A percentile compares a stretch with the other conserved stretches of the same genome.
Evolutionary conservation across 1,284 basidiomycete genomes (phyloP).

Genomic region (Sanghuangporus sanghuang): DNA sequence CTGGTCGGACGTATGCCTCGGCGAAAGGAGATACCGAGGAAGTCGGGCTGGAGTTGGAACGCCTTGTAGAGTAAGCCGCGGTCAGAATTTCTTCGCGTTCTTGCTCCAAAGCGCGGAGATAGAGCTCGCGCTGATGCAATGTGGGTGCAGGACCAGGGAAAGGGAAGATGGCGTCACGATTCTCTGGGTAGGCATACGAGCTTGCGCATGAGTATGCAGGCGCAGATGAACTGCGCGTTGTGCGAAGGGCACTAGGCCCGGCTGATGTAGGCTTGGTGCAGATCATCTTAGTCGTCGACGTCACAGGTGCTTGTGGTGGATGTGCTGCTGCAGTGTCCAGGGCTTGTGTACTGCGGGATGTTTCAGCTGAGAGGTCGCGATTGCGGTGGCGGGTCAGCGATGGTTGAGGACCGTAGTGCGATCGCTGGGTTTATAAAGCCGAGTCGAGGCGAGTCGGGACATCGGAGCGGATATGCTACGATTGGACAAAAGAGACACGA

Average conservation of each 20-base stretch:
- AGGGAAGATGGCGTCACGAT: slow-evolving; percentile 10
- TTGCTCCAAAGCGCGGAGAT: slow-evolving; percentile 15
- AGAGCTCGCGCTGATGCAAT: slow-evolving; percentile 8
- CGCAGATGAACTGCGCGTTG: background rate
- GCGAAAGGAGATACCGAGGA: background rate
- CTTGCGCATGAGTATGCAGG: background rate
- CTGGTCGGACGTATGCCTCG: background rate
- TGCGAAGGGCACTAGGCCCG: background rate
- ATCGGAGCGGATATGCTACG: background rate
- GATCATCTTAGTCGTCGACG: background rate
- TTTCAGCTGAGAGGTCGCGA: background rate
- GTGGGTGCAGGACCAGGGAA: slow-evolving; percentile 13
- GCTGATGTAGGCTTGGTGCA: background rate
- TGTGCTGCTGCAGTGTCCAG: background rate
- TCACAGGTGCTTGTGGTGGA: background rate
- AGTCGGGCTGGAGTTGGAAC: background rate
- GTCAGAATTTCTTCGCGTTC: slow-evolving; percentile 15
- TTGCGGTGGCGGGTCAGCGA: background rate
- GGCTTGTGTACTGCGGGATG: background rate
- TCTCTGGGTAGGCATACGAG: slow-evolving; percentile 4
- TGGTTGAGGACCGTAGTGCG: background rate
- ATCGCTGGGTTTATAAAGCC: background rate
- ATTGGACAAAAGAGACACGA: background rate
- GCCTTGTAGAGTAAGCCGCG: slow-evolving; percentile 5
- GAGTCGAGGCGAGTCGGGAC: background rate